Conservation (phyloP, 805 yeast species). For the Blastobotrys attinorum region DNA sequence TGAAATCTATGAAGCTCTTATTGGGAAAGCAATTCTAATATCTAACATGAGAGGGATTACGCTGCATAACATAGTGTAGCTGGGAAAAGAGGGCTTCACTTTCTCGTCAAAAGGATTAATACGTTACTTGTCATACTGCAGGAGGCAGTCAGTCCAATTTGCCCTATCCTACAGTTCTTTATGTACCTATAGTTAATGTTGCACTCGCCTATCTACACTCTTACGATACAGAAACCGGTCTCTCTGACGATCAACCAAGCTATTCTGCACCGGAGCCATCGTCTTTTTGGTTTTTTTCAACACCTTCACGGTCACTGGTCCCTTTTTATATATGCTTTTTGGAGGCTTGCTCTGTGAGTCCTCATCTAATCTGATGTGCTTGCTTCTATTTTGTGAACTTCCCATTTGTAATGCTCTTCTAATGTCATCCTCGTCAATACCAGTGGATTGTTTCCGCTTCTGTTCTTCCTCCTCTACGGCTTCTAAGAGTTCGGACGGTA, state of each 20-base stretch:
- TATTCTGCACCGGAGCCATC: slow-evolving; percentile 24
- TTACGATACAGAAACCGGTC: slow-evolving; percentile 20
- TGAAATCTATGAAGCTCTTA: too few relatives aligned
- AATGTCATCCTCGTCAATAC: neutral
- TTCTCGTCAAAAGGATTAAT: too few relatives aligned
- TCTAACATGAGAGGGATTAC: too few relatives aligned
- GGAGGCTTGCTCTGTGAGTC: neutral
- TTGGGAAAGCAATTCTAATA: too few relatives aligned
- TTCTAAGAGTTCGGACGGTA: slow-evolving; percentile 21
- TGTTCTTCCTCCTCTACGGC: slow-evolving; percentile 10
- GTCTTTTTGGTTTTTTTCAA: slow-evolving; percentile 12
- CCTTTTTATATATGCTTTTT: slow-evolving; percentile 15
- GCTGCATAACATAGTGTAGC: too few relatives aligned
- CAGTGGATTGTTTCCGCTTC: slow-evolving; percentile 2
- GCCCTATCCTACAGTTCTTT: too few relatives aligned
- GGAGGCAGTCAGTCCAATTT: too few relatives aligned
- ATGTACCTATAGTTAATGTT: neutral
- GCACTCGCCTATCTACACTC: slow-evolving; percentile 2
- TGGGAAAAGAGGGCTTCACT: too few relatives aligned
- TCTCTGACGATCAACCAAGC: slow-evolving; percentile 11
- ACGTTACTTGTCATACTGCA: too few relatives aligned
- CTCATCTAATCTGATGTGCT: neutral
- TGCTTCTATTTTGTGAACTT: neutral
- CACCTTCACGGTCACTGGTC: slow-evolving; percentile 24
- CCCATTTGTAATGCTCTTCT: neutral